A percentile compares a stretch with the other conserved stretches of the same genome.
Evolutionary conservation across 2,329 filamentous ascomycete genomes (phyloP).

Genomic region (Nemania bipapillata): DNA sequence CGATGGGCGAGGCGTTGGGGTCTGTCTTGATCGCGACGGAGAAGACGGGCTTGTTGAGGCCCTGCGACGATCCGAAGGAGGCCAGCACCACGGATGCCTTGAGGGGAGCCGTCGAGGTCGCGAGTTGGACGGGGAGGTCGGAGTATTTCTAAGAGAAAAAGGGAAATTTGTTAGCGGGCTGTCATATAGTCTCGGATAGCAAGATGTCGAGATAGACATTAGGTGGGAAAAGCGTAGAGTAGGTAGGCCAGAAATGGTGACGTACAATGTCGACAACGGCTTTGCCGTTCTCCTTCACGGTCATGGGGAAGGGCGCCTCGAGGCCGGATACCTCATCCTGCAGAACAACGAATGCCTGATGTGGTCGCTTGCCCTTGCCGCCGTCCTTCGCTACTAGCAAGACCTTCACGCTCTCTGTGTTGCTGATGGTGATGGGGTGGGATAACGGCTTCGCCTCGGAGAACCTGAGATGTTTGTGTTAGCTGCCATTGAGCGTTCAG

Average conservation of each 20-base stretch:
- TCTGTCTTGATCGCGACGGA: constrained; percentile 74
- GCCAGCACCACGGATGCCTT: constrained; percentile 84
- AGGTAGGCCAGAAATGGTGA: constrained; percentile 48
- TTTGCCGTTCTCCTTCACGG: constrained; percentile 87
- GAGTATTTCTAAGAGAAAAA: constrained; percentile 75
- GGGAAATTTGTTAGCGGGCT: constrained; percentile 1
- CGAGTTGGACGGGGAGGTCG: constrained; percentile 86
- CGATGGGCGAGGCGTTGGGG: constrained; percentile 66
- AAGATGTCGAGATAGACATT: neutral
- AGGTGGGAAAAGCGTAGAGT: neutral
- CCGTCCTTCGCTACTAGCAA: constrained; percentile 82
- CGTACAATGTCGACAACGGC: constrained; percentile 84
- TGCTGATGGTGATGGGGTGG: constrained; percentile 71
- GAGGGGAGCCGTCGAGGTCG: constrained; percentile 73
- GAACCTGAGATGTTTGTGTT: constrained; percentile 60
- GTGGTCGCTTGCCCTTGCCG: constrained; percentile 81
- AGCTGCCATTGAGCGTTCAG: constrained; percentile 11
- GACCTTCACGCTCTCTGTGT: constrained; percentile 81
- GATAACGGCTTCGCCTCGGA: constrained; percentile 68
- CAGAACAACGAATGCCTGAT: constrained; percentile 91
- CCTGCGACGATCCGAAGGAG: constrained; percentile 80
- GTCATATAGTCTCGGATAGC: neutral
- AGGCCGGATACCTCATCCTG: constrained; percentile 78
- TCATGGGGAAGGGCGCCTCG: constrained; percentile 87
- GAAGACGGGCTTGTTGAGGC: constrained; percentile 77